Conservation (phyloP, 371 early-diverging fungal genomes). For the Mucor plumbeus region DNA sequence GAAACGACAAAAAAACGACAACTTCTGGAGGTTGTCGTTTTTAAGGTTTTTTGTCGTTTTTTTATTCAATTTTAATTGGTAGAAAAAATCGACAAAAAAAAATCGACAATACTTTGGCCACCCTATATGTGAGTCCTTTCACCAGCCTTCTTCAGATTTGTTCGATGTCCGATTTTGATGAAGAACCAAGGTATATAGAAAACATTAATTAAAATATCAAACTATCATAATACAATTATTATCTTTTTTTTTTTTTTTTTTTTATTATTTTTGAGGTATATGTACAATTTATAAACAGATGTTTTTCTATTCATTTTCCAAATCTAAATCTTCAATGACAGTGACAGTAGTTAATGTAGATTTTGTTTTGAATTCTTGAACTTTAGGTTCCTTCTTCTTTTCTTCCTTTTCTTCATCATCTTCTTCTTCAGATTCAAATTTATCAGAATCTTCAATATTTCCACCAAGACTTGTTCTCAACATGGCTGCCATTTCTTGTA, state of each 20-base stretch:
- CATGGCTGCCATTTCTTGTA: conserved; percentile 53
- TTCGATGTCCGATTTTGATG: too few species aligned
- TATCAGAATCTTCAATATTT: conserved; percentile 30
- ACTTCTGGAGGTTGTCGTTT: too few species aligned
- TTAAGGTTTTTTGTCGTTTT: too few species aligned
- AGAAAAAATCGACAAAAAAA: too few species aligned
- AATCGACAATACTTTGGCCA: too few species aligned
- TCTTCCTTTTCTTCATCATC: conserved; percentile 42
- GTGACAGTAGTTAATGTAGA: conserved; percentile 73
- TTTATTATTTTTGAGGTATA: neutral
- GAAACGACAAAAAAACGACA: too few species aligned
- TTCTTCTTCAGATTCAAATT: conserved; percentile 45
- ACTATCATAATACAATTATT: too few species aligned
- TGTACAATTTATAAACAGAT: neutral
- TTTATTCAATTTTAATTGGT: too few species aligned
- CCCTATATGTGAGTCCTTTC: too few species aligned
- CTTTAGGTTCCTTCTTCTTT: conserved; percentile 41
- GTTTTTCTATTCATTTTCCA: conserved; percentile 37
- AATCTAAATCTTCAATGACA: conserved; percentile 72
- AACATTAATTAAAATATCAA: too few species aligned
- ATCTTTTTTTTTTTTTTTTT: neutral
- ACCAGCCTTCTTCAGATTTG: too few species aligned
- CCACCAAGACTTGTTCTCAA: conserved; percentile 29
- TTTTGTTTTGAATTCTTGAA: conserved; percentile 61
- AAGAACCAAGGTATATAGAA: too few species aligned